Evolutionary conservation across 441 rosid species (phyloP), one percentile per base, ranked within the genome.

Genomic region (Manihot esculenta): DNA sequence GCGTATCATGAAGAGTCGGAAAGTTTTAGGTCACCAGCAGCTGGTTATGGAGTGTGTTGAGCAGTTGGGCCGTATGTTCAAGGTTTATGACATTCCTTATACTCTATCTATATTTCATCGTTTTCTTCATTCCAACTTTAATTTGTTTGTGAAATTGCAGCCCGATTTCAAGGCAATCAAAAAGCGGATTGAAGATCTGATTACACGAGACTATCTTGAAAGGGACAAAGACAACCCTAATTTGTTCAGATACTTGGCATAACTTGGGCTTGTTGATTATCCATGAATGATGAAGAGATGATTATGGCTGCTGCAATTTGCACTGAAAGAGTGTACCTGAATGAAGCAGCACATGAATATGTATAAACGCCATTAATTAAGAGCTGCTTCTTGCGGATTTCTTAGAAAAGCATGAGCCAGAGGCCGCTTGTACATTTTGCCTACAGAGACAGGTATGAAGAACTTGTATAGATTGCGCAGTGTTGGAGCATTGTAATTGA

Each of bases 121-220:
- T 38, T 33, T 68, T 55, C 51, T 42, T 50, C 15, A 1, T 49
- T 51, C 49, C 17, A 68, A 50, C 51, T 38, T 64, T 56, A 42
- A 56, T 71, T 64, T 33, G 57, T 65, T 64, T 66, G 38, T 48
- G 62, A 55, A 45, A 69, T 38, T 66, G 7, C 90, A 95, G 99
- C 99, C 99, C 77, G 98, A 95, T 81, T 85, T 95, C 55, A 95
- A 88, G 77, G 97, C 97, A 2, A 95, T 95, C 20, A 93, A 95
- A 84, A 93, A 93, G 77, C 76, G 99, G 62, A 93, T 93, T 76
- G 99, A 95, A 84, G 96, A 93, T 77, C 77, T 95, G 58, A 95
- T 91, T 65, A 85, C 91, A 0, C 79, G 98, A 56, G 99, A 95
- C 76, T 95, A 91, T 73, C 82, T 91, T 69, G 97, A 91, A 74